These are phyloP conservation scores for Hymenoscyphus linearis DNA, from an alignment of 2,329 filamentous ascomycete genomes.

Conservation along the genomic window DNA sequence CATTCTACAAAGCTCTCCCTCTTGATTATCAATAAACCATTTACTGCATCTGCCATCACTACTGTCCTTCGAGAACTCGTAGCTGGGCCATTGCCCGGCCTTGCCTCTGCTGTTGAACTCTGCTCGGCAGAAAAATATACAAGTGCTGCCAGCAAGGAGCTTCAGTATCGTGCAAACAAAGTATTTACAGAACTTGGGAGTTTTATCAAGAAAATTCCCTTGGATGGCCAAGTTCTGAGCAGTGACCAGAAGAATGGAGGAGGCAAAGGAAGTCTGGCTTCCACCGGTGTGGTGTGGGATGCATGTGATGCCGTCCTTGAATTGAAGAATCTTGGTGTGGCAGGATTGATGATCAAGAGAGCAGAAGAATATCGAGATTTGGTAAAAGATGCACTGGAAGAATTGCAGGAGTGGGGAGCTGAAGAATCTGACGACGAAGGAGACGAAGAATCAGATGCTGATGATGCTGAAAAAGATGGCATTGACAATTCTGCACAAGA, in stretches of 20 bases:
- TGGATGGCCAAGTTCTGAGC: conserved; percentile 49
- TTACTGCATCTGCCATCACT: conserved; percentile 70
- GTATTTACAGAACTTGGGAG: conserved; percentile 58
- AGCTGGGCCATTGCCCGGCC: conserved; percentile 65
- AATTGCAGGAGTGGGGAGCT: conserved; percentile 83
- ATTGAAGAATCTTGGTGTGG: conserved; percentile 62
- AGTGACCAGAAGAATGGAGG: conserved; percentile 43
- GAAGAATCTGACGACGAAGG: conserved; percentile 61
- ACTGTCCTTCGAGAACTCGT: conserved; percentile 69
- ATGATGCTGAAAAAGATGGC: conserved; percentile 36
- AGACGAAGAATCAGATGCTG: conserved; percentile 46
- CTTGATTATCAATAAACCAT: conserved; percentile 79
- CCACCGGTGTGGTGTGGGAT: conserved; percentile 78
- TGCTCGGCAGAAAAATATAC: conserved; percentile 60
- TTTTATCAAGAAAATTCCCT: conserved; percentile 55
- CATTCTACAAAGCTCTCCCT: conserved; percentile 86
- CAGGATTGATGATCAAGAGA: conserved; percentile 64
- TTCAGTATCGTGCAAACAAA: conserved; percentile 52
- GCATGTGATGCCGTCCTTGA: conserved; percentile 68
- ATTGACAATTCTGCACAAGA: conserved; percentile 43
- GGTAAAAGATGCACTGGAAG: conserved; percentile 75
- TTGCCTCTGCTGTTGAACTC: conserved; percentile 65
- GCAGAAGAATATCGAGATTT: conserved; percentile 70
- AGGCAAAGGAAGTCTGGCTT: conserved; percentile 50
- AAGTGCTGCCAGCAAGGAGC: conserved; percentile 55